These are phyloP conservation scores for Macrocystidia cucumis DNA, from an alignment of 1,284 basidiomycete genomes.

Conservation along the genomic window DNA sequence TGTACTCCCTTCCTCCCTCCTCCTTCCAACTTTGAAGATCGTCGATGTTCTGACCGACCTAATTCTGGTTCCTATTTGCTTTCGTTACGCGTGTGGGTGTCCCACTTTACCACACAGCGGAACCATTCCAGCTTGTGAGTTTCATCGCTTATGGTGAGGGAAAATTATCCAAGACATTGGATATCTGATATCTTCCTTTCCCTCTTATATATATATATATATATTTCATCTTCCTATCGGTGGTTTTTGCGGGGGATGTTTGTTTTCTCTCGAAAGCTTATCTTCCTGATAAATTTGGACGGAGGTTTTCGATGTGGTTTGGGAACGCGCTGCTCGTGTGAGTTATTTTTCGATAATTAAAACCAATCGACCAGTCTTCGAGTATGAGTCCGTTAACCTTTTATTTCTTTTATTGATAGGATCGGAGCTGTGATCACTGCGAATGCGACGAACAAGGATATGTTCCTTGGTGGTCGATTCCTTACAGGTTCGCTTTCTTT, in stretches of 20 bases:
- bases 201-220: neutral
- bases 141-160: no score
- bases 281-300: constrained; percentile 43
- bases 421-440: constrained; percentile 41
- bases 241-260: no score
- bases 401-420: constrained; percentile 17
- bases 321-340: constrained; percentile 39
- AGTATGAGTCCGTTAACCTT: constrained; percentile 1
- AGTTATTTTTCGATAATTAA: constrained; percentile 12
- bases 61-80: no score
- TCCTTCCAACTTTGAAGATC: neutral
- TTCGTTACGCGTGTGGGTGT: no score
- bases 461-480: constrained; percentile 44
- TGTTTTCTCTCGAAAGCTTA: no score
- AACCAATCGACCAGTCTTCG: no score
- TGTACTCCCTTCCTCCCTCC: constrained; percentile 1
- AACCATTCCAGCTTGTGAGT: constrained; percentile 36
- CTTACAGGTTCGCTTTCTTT: constrained; percentile 41
- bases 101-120: constrained; percentile 23
- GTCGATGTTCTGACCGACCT: no score
- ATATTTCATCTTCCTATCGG: neutral
- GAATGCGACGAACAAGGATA: constrained; percentile 30
- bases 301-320: constrained; percentile 44
- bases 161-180: no score
- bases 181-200: no score